These are phyloP conservation scores for Cetraspora pellucida DNA, from an alignment of 192 early-diverging fungal species.

Conservation along the genomic window DNA sequence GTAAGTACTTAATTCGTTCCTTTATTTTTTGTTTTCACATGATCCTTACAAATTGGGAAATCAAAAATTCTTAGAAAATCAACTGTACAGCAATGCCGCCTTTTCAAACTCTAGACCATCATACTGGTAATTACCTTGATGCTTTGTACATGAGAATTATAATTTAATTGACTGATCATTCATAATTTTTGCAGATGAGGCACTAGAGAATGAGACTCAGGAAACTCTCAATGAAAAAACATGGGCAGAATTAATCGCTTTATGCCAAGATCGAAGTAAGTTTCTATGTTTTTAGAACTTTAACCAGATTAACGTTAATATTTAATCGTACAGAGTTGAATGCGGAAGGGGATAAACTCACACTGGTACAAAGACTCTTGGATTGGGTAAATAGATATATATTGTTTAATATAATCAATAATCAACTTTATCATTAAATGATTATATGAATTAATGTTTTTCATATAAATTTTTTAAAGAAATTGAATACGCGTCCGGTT, in stretches of 20 bases:
- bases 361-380: conserved; percentile 61
- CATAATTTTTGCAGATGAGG: conserved; percentile 34
- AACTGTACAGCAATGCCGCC: background rate
- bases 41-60: too few relatives aligned
- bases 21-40: too few relatives aligned
- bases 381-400: conserved; percentile 55
- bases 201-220: conserved; percentile 52
- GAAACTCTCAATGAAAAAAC: conserved; percentile 62
- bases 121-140: conserved; percentile 5
- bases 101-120: conserved; percentile 32
- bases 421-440: background rate
- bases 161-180: background rate
- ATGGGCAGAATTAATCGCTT: conserved; percentile 70
- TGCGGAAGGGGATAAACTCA: conserved; percentile 63
- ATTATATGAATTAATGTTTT: conserved; percentile 5
- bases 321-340: conserved; percentile 52
- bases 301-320: background rate
- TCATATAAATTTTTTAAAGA: conserved; percentile 37
- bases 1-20: too few relatives aligned
- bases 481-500: conserved; percentile 66
- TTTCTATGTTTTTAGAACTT: background rate
- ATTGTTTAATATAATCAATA: background rate
- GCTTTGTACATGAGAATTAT: background rate
- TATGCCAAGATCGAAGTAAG: conserved; percentile 73
- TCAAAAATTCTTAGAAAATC: too few relatives aligned